Evolutionary conservation across 2,329 filamentous ascomycete species (phyloP).

Genomic region (Aspergillus transmontanensis): DNA sequence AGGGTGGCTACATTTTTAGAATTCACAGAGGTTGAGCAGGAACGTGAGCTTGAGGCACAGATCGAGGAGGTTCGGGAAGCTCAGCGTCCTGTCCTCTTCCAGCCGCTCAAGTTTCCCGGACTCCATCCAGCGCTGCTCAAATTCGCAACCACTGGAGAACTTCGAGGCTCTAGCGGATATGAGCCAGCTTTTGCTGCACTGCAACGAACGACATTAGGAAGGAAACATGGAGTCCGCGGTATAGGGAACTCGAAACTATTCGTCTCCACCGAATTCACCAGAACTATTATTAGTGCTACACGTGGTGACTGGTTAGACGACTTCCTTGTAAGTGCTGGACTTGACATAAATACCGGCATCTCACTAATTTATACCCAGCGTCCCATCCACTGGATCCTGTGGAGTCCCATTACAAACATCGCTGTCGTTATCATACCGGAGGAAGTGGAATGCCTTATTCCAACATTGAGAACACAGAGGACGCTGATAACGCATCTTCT

Average conservation of each 20-base stretch:
- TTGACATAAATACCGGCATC: background rate
- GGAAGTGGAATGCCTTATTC: conserved; percentile 61
- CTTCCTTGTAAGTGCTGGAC: conserved; percentile 11
- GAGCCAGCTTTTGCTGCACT: conserved; percentile 9
- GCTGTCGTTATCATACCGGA: conserved; percentile 65
- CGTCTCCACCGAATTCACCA: conserved; percentile 13
- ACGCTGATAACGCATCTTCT: conserved; percentile 51
- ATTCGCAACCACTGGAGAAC: conserved; percentile 9
- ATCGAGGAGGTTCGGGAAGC: conserved; percentile 60
- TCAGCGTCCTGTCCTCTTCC: conserved; percentile 49
- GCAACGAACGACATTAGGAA: conserved; percentile 11
- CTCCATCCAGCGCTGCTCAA: conserved; percentile 50
- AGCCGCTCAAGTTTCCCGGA: conserved; percentile 45
- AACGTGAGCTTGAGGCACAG: conserved; percentile 63
- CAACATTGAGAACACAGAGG: conserved; percentile 35
- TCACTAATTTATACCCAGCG: conserved; percentile 12
- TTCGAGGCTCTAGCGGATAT: background rate
- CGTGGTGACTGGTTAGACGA: conserved; percentile 8
- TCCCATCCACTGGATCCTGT: conserved; percentile 63
- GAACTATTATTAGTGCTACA: conserved; percentile 11
- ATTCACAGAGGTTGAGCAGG: conserved; percentile 61
- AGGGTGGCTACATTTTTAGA: conserved; percentile 53
- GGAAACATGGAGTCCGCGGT: conserved; percentile 9
- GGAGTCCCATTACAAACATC: conserved; percentile 48
- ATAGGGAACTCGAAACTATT: background rate